Conservation (phyloP, 2,329 filamentous ascomycete genomes). For the Penicillium italicum region DNA sequence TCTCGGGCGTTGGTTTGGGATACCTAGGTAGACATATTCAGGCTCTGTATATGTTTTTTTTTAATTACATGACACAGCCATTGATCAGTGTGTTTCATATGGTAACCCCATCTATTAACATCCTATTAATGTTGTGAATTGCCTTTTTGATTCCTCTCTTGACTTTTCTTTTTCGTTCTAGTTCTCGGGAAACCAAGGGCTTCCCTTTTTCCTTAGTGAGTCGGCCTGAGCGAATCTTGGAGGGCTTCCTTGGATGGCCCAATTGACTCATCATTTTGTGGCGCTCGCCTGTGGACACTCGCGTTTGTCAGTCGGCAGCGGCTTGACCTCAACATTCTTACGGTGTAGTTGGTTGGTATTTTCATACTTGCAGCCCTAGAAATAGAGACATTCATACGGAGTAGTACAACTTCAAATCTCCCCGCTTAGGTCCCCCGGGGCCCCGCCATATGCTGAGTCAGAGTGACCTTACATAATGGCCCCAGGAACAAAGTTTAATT, state of each 20-base stretch:
- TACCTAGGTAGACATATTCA: conserved; percentile 2
- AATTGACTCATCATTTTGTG: neutral
- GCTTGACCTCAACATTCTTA: neutral
- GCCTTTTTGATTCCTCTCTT: neutral
- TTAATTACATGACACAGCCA: neutral
- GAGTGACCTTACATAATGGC: neutral
- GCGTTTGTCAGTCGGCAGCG: neutral
- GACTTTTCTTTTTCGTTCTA: neutral
- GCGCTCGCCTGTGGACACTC: neutral
- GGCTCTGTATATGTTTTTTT: neutral
- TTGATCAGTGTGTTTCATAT: neutral
- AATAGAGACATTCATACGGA: neutral
- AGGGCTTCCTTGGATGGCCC: neutral
- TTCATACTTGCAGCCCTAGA: neutral
- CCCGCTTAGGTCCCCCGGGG: neutral
- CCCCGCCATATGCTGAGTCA: neutral
- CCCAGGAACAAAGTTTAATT: conserved; percentile 13
- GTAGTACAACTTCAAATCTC: neutral
- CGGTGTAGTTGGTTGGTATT: neutral
- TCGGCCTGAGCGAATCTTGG: neutral
- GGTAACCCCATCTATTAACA: neutral
- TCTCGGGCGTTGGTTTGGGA: conserved; percentile 12
- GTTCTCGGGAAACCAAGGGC: neutral
- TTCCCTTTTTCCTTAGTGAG: neutral
- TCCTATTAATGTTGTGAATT: neutral